These are phyloP conservation scores for Fraxinus dipetala DNA, from an alignment of 305 asterid species.

Conservation along the genomic window DNA sequence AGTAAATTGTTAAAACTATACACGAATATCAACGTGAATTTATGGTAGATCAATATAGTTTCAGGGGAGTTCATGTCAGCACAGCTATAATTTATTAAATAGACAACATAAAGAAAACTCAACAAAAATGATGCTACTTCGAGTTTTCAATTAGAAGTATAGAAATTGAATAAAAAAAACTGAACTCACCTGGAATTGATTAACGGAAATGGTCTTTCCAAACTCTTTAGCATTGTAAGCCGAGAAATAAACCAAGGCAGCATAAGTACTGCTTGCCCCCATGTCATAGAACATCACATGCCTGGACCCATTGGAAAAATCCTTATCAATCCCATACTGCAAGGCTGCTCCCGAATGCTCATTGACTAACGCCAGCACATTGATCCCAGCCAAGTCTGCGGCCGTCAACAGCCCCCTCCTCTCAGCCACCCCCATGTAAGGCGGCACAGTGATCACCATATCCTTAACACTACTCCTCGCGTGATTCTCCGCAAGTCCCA, in stretches of 20 bases:
- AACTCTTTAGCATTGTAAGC: constrained; percentile 78
- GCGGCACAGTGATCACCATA: constrained; percentile 89
- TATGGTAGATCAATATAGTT: neutral
- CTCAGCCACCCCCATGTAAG: constrained; percentile 82
- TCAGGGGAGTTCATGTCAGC: neutral
- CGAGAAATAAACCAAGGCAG: constrained; percentile 89
- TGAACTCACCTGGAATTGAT: constrained; percentile 80
- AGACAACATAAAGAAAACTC: neutral
- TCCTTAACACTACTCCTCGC: constrained; percentile 67
- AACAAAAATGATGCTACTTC: constrained; percentile 5
- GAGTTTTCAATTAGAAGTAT: constrained; percentile 1
- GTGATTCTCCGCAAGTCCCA: constrained; percentile 71
- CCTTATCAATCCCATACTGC: constrained; percentile 98
- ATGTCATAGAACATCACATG: constrained; percentile 88
- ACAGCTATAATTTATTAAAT: neutral
- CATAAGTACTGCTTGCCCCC: constrained; percentile 95
- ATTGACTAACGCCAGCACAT: constrained; percentile 81
- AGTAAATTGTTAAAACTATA: neutral
- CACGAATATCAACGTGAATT: neutral
- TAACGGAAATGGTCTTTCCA: constrained; percentile 78
- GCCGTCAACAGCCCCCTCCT: constrained; percentile 65
- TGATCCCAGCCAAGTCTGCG: constrained; percentile 91
- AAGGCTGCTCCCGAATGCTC: constrained; percentile 95
- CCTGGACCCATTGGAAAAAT: constrained; percentile 79
- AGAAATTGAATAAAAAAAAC: neutral